Conservation (phyloP, 441 rosid genomes). For the Heliophila coronopifolia region DNA sequence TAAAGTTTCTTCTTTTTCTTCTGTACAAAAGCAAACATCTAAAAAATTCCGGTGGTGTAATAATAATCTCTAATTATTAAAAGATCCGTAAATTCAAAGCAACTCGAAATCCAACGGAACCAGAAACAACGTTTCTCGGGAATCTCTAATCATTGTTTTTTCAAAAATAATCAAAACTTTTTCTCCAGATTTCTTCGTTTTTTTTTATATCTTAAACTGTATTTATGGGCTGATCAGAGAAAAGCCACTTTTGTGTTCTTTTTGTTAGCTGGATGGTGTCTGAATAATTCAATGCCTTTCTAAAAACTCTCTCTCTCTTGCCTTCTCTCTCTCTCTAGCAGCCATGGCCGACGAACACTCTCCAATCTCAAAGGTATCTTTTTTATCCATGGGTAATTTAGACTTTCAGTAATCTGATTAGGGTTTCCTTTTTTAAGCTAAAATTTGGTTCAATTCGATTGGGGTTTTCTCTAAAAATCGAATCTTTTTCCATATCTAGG, state of each 20-base stretch:
- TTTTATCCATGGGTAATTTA: background rate
- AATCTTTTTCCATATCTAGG: slow-evolving; percentile 14
- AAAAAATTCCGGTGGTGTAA: background rate
- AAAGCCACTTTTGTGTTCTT: slow-evolving; percentile 23
- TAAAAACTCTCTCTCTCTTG: slow-evolving; percentile 17
- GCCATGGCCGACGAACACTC: slow-evolving; percentile 57
- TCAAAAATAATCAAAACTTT: slow-evolving; percentile 29
- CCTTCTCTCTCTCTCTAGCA: slow-evolving; percentile 10
- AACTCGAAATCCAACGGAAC: no score
- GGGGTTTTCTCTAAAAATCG: slow-evolving; percentile 14
- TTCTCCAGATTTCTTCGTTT: background rate
- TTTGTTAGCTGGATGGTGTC: slow-evolving; percentile 25
- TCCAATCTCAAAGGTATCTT: slow-evolving; percentile 46
- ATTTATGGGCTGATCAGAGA: slow-evolving; percentile 21
- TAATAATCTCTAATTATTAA: background rate
- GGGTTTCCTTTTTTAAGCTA: slow-evolving; percentile 13
- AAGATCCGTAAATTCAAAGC: slow-evolving; percentile 29
- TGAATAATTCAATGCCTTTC: slow-evolving; percentile 29
- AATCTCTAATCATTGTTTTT: slow-evolving; percentile 33
- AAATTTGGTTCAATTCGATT: slow-evolving; percentile 16
- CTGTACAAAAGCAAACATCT: slow-evolving; percentile 19
- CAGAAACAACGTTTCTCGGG: slow-evolving; percentile 40
- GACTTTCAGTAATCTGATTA: slow-evolving; percentile 27
- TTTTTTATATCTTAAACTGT: background rate
- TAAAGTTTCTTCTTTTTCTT: slow-evolving; percentile 6